Base-by-base conservation (phyloP, 164 flowering plant genomes). In the Berberis thunbergii region DNA sequence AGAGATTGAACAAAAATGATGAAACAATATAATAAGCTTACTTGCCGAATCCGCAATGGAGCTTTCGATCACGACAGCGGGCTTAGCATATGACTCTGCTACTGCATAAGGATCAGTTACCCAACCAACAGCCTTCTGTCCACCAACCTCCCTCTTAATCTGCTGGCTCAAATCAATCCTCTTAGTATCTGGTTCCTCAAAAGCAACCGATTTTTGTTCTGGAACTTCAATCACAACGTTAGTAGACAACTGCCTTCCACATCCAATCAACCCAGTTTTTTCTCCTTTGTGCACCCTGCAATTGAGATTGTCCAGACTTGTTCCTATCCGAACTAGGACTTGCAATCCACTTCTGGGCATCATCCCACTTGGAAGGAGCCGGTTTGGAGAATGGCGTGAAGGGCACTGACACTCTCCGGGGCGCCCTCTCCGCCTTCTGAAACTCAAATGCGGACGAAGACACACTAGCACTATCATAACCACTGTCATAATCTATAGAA, bases 311-410 rank as follows among this genome's bases (percentile, higher is more conserved):
- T 40, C 79, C 88, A 0, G 67, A 49, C 61, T 74, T 81, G 1
- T 80, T 69, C 66, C 82, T 54, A 70, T 76, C 86, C 1, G 84
- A 75, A 62, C 81, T 84, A n/a, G 95, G 96, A 54, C 97, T 89
- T 6, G 91, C 89, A 62, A 91, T 84, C 97, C 97, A 91, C 65
- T 91, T 88, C 76, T 86, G 91, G 1, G 96, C 97, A 79, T 91
- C 94, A 69, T 91, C 97, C 97, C 97, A 91, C 69, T 91, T 91
- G 6, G 97, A 91, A 42, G 91, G 96, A 7, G 89, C 79, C 2
- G 84, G 86, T 70, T 86, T 88, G 1, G 88, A 85, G 71, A 86
- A 85, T 4, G 89, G 83, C 1, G 79, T 74, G 10, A 79, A 61
- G 0, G 87, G 81, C 57, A 71, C 73, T 72, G 87, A 80, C 57